Evolutionary conservation across 2,329 filamentous ascomycete species (phyloP).

Genomic region (Aphanocladium album): DNA sequence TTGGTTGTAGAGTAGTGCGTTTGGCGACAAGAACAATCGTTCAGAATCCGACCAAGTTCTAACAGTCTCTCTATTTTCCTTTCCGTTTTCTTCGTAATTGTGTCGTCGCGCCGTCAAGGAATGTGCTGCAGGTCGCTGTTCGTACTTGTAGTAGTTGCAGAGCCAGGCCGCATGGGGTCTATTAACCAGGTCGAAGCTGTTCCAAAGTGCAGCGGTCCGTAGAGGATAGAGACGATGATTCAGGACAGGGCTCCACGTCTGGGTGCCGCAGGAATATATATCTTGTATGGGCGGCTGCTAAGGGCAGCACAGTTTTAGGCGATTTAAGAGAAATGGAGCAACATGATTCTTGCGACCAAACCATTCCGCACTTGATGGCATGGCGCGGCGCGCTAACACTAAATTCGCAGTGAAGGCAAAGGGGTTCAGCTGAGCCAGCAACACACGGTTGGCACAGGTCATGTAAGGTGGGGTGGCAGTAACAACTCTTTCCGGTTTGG

Average conservation of each 20-base stretch:
- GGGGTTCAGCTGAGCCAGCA: constrained; percentile 13
- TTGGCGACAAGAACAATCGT: background rate
- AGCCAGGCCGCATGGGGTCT: background rate
- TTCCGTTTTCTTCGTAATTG: background rate
- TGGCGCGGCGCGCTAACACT: constrained; percentile 10
- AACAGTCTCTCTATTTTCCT: background rate
- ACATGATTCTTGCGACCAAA: constrained; percentile 13
- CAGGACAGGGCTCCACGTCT: constrained; percentile 8
- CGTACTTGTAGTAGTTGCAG: background rate
- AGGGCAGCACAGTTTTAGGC: constrained; percentile 6
- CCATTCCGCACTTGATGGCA: constrained; percentile 10
- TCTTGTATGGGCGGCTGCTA: constrained; percentile 5
- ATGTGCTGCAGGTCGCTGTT: background rate
- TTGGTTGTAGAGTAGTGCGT: background rate
- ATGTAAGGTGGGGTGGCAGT: constrained; percentile 12
- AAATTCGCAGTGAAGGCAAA: constrained; percentile 8
- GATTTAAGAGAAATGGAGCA: constrained; percentile 11
- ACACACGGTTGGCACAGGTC: constrained; percentile 9
- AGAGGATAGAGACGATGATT: constrained; percentile 3
- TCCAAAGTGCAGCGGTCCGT: background rate
- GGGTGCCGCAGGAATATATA: constrained; percentile 12
- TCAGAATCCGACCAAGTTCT: background rate
- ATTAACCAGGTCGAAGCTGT: background rate
- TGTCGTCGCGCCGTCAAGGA: background rate
- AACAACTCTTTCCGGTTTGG: constrained; percentile 3